phyloP scores from a whole-genome alignment of 371 early-diverging fungal genomes.

The Syncephalastrum racemosum region DNA sequence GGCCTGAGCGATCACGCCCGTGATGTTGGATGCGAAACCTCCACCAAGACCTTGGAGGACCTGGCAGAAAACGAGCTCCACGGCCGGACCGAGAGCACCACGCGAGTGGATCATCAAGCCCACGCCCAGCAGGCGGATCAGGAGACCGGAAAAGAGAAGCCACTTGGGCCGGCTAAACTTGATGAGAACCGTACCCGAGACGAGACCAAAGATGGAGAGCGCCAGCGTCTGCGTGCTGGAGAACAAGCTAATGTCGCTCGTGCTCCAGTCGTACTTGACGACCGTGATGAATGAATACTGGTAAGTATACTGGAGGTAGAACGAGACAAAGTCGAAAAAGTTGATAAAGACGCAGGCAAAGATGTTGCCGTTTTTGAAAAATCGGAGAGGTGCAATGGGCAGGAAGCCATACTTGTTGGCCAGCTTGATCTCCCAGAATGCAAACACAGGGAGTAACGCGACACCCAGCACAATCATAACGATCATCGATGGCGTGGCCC shows the following conservation, averaged over 20 bases:
- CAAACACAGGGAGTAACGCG: slow-evolving; percentile 11
- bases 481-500: slow-evolving; percentile 20
- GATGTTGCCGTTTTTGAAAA: slow-evolving; percentile 21
- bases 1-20: slow-evolving; percentile 20
- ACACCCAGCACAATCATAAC: slow-evolving; percentile 20
- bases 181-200: slow-evolving; percentile 15
- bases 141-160: slow-evolving; percentile 29
- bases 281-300: slow-evolving; percentile 20
- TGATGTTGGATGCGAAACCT: slow-evolving; percentile 40
- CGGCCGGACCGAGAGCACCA: slow-evolving; percentile 32
- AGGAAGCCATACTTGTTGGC: slow-evolving; percentile 10
- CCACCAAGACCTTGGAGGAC: slow-evolving; percentile 43
- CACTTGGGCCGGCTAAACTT: slow-evolving; percentile 15
- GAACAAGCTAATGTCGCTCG: slow-evolving; percentile 12
- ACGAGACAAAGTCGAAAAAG: slow-evolving; percentile 22
- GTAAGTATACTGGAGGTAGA: slow-evolving; percentile 20
- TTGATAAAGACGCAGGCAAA: slow-evolving; percentile 15
- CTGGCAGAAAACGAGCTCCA: slow-evolving; percentile 43
- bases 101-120: slow-evolving; percentile 53
- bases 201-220: slow-evolving; percentile 12
- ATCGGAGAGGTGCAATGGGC: slow-evolving; percentile 20
- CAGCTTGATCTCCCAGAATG: slow-evolving; percentile 11
- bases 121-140: slow-evolving; percentile 34
- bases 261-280: slow-evolving; percentile 17
- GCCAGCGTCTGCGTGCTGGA: slow-evolving; percentile 15